Evolutionary conservation across 2,329 filamentous ascomycete genomes (phyloP), one percentile per base, ranked within the genome.

Genomic region (Pseudogymnoascus destructans): DNA sequence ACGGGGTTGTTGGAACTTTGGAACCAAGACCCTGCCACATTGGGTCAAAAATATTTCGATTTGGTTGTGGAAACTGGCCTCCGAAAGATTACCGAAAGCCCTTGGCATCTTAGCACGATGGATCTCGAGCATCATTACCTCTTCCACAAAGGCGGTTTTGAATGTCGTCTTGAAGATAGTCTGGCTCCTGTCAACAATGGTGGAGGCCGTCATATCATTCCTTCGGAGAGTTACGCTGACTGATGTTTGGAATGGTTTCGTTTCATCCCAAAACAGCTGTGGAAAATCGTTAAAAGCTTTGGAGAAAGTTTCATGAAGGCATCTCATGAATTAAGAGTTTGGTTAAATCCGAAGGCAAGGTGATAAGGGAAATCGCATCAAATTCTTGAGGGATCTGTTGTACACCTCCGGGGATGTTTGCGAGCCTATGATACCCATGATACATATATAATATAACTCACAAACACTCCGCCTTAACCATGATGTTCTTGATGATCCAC

Each of bases 201-300:
- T 70, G 0, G 63, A 63, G 38, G 72, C 73, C 0, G 61, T 72
- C 0, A 11, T 71, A 3, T 64, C 63, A 2, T 72, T 70, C 59
- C 70, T 75, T 60, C 60, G 63, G 10, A 35, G 49, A 0, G 68
- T 74, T 58, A 75, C 71, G 3, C 60, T 73, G n/a, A 61, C 61
- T n/a, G 73, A 76, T 58, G 65, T 76, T 2, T 68, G 67, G 65
- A 64, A 72, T 56, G 73, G 71, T 17, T 61, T 74, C 27, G 61
- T 63, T 75, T 67, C 55, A 61, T 73, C 1, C 72, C 72, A 2
- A 61, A 55, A 9, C 67, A 68, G 64, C 52, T 72, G 1, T 68
- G 69, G 65, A 63, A 66, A 25, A 70, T 72, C 1, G 1, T 72
- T 13, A 56, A 60, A 35, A 68, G 66, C 2, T 55, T 73, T 13